A percentile compares a stretch with the other conserved stretches of the same genome.
Evolutionary conservation across 176 grass and related monocot genomes (phyloP).

Genomic region (Oryza glaberrima): DNA sequence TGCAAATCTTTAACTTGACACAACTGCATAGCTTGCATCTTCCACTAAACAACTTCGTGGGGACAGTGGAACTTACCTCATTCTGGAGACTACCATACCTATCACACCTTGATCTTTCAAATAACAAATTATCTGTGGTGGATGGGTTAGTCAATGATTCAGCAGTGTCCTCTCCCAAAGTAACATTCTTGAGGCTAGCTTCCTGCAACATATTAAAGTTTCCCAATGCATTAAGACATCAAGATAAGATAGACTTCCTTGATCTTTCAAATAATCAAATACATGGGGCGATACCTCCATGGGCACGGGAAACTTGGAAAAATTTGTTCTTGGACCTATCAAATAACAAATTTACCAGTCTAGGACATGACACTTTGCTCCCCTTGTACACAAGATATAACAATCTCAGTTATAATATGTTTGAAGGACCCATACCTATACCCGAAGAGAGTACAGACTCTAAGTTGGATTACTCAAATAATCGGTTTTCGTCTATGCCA

Average conservation of each 20-base stretch:
- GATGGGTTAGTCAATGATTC: constrained; percentile 7
- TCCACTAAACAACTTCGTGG: constrained; percentile 48
- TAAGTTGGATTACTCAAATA: background rate
- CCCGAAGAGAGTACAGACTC: background rate
- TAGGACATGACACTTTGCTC: constrained; percentile 25
- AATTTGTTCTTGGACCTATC: constrained; percentile 50
- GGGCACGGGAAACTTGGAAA: constrained; percentile 41
- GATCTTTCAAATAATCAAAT: constrained; percentile 74
- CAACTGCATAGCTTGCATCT: constrained; percentile 35
- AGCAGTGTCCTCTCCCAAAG: too few relatives aligned
- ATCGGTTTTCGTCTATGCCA: constrained; percentile 25
- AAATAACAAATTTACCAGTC: constrained; percentile 44
- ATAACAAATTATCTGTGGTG: constrained; percentile 42
- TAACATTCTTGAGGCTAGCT: background rate
- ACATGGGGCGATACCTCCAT: constrained; percentile 44
- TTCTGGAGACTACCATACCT: constrained; percentile 45
- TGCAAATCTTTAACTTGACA: constrained; percentile 39
- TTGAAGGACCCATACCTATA: constrained; percentile 29
- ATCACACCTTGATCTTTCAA: constrained; percentile 28
- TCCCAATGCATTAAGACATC: constrained; percentile 39
- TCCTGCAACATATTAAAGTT: constrained; percentile 44
- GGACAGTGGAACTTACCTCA: constrained; percentile 34
- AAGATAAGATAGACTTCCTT: background rate
- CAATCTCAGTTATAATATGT: constrained; percentile 29
- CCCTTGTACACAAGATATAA: background rate